phyloP scores from a whole-genome alignment of 345 rosid genomes.

The Dimocarpus longan region DNA sequence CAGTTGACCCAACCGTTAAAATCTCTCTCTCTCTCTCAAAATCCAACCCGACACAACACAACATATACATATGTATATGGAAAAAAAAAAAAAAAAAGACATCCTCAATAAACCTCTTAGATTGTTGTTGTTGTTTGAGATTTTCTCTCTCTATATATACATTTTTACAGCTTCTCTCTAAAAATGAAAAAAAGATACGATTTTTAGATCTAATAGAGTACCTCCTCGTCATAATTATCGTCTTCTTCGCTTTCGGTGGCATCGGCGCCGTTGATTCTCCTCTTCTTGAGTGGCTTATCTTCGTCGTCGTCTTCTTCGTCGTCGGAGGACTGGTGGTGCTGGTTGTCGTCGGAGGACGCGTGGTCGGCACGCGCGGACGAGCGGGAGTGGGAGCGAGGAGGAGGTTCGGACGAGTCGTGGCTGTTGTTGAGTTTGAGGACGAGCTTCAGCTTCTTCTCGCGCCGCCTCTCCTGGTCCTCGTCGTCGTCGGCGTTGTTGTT shows the following conservation, averaged over 20 bases:
- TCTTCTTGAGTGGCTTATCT: slow-evolving; percentile 48
- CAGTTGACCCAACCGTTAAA: slow-evolving; percentile 88
- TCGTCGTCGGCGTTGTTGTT: slow-evolving; percentile 42
- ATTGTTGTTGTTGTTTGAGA: not conserved
- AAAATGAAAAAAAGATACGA: not conserved
- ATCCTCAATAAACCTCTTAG: not conserved
- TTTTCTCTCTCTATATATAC: not conserved
- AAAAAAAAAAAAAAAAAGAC: no score
- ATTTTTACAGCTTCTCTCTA: not conserved
- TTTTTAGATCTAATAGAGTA: slow-evolving; percentile 10
- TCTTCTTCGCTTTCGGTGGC: slow-evolving; percentile 42
- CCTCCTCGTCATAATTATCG: slow-evolving; percentile 40
- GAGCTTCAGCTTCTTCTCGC: slow-evolving; percentile 83
- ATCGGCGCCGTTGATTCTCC: slow-evolving; percentile 42
- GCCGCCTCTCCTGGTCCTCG: slow-evolving; percentile 59
- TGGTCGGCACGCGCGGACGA: slow-evolving; percentile 33
- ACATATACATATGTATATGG: not conserved
- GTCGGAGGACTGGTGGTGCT: slow-evolving; percentile 1
- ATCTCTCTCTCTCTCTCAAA: slow-evolving; percentile 30
- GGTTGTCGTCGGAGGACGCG: slow-evolving; percentile 33
- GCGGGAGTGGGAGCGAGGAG: slow-evolving; percentile 21
- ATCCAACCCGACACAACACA: slow-evolving; percentile 31
- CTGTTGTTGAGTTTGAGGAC: slow-evolving; percentile 62
- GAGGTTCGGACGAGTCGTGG: slow-evolving; percentile 33
- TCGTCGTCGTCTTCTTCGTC: slow-evolving; percentile 34